A percentile compares a stretch with the other conserved stretches of the same genome.
Conservation (phyloP, 2,329 filamentous ascomycete species). For the Apiospora arundinis region DNA sequence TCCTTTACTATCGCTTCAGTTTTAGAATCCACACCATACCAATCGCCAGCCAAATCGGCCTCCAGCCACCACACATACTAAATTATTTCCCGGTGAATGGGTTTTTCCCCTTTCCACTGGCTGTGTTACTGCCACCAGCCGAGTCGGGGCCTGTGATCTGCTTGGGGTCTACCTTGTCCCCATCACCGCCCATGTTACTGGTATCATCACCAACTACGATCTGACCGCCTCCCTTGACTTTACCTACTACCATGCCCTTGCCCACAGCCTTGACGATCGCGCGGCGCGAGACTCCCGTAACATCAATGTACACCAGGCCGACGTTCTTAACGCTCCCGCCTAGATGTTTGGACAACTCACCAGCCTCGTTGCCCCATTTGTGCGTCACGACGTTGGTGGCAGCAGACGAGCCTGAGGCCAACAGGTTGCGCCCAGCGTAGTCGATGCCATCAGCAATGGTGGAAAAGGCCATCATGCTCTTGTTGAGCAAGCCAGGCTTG, state of each 20-base stretch:
- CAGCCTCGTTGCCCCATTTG: slow-evolving; percentile 85
- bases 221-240: slow-evolving; percentile 76
- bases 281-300: slow-evolving; percentile 85
- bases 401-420: slow-evolving; percentile 77
- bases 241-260: slow-evolving; percentile 92
- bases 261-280: slow-evolving; percentile 94
- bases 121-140: neutral
- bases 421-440: slow-evolving; percentile 79
- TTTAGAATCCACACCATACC: neutral
- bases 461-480: slow-evolving; percentile 94
- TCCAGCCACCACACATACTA: neutral
- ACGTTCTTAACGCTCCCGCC: slow-evolving; percentile 94
- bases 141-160: neutral
- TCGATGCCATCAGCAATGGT: slow-evolving; percentile 95
- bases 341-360: slow-evolving; percentile 74
- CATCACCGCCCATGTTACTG: neutral
- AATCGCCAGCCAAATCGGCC: neutral
- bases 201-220: slow-evolving; percentile 72
- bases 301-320: slow-evolving; percentile 95
- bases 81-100: neutral
- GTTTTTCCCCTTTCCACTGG: slow-evolving; percentile 1
- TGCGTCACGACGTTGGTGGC: slow-evolving; percentile 88
- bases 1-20: neutral
- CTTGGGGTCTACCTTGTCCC: neutral
- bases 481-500: slow-evolving; percentile 93